Evolutionary conservation across 225 moss, liverwort and hornwort species (phyloP).

Genomic region (Takakia lepidozioides): DNA sequence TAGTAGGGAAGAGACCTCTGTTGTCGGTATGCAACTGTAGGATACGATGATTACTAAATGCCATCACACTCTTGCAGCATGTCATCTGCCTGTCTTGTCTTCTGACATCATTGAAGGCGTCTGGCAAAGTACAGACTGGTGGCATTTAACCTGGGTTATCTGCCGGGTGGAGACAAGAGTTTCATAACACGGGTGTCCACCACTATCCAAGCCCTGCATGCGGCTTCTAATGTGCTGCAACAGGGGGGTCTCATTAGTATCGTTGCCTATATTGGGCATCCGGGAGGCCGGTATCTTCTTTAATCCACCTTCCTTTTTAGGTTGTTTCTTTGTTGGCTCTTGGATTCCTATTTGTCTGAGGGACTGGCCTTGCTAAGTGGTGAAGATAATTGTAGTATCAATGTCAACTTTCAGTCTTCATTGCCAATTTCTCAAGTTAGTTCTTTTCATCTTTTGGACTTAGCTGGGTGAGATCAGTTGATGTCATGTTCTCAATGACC

Average conservation of each 20-base stretch:
- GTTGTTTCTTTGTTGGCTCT: too few species aligned
- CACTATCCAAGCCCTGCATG: conserved; percentile 60
- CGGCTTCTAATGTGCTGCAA: conserved; percentile 61
- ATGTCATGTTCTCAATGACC: not conserved
- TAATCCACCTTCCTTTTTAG: not conserved
- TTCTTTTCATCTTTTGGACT: not conserved
- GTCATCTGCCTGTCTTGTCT: too few species aligned
- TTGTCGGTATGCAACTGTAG: too few species aligned
- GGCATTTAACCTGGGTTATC: conserved; percentile 89
- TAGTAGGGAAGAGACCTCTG: too few species aligned
- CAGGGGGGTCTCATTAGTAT: conserved; percentile 72
- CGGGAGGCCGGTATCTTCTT: conserved; percentile 58
- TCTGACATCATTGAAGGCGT: too few species aligned
- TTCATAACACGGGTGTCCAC: conserved; percentile 53
- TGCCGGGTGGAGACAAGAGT: conserved; percentile 82
- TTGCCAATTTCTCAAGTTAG: not conserved
- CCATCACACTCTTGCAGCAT: too few species aligned
- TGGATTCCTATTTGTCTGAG: too few species aligned
- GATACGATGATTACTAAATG: too few species aligned
- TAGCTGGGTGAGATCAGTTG: not conserved
- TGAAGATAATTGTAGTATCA: too few species aligned
- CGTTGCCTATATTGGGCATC: conserved; percentile 80
- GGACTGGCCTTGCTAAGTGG: too few species aligned
- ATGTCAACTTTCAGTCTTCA: too few species aligned
- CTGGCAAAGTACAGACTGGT: conserved; percentile 66